Evolutionary conservation across 306 rosid genomes (phyloP), one percentile per base, ranked within the genome.

Genomic region (Citrullus amarus): DNA sequence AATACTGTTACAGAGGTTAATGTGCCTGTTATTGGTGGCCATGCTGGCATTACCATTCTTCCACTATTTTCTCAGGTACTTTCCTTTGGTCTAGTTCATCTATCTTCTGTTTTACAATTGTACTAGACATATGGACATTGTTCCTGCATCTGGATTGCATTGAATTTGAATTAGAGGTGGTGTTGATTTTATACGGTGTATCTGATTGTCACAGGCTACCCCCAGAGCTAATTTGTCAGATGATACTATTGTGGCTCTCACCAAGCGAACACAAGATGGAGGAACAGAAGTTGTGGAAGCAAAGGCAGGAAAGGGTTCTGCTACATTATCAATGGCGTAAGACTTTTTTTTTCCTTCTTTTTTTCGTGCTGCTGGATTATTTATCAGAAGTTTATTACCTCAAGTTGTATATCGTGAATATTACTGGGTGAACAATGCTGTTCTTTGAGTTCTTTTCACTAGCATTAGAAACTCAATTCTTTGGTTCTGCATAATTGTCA

Each of bases 241-340:
- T 81, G 97, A 90, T 32, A 82, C 58, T 9, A 86, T 95, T 76
- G 65, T 20, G 71, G 97, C 93, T 85, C 93, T 95, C 61, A 95
- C 99, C 63, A 88, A 91, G 89, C 86, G 99, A 79, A 92, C 99
- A 15, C 99, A 95, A 80, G 99, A 95, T 41, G 99, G 99, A 82
- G 99, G 99, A 62, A 95, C 99, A 0, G 99, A 95, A 86, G 99
- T 95, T 78, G 99, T 95, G 67, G 96, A 93, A 79, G 99, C 99
- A 9, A 95, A 95, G 90, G 99, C 99, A 39, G 99, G 97, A 85
- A 92, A 95, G 91, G 99, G 97, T 72, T 95, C 99, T 73, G 97
- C 99, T 67, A 95, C 99, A 32, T 81, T 95, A 87, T 95, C 99
- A 9, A 95, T 95, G 99, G 99, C 97, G 97, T 95, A 92, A 91